phyloP scores from a whole-genome alignment of 1,284 basidiomycete genomes.

The Cryptococcus sp. region DNA sequence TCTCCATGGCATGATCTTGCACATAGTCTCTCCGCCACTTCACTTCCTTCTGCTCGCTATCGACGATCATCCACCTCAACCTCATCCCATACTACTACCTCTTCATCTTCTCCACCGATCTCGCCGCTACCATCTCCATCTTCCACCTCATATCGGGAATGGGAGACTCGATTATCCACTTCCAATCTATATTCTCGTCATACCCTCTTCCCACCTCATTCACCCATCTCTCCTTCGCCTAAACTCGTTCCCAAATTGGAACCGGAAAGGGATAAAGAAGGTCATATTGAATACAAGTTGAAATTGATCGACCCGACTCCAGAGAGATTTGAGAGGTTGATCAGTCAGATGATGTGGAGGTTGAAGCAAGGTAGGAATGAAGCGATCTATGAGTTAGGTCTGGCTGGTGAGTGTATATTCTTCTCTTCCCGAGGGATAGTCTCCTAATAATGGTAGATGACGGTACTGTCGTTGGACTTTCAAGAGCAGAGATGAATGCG shows the following conservation, averaged over 20 bases:
- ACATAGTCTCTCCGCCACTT: slow-evolving; percentile 34
- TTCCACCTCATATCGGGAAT: slow-evolving; percentile 18
- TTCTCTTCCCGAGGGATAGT: neutral
- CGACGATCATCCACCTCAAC: slow-evolving; percentile 10
- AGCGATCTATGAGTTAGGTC: slow-evolving; percentile 87
- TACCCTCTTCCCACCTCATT: slow-evolving; percentile 22
- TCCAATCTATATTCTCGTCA: slow-evolving; percentile 27
- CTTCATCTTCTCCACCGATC: neutral
- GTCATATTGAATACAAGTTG: slow-evolving; percentile 50
- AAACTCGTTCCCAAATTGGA: slow-evolving; percentile 31
- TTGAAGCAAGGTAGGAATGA: slow-evolving; percentile 85
- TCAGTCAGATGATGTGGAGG: slow-evolving; percentile 92
- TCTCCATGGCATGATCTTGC: slow-evolving; percentile 45
- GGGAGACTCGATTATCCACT: slow-evolving; percentile 30
- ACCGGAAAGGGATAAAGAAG: slow-evolving; percentile 45
- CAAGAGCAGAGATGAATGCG: slow-evolving; percentile 66
- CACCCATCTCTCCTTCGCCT: slow-evolving; percentile 1
- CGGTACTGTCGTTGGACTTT: slow-evolving; percentile 75
- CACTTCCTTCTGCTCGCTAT: slow-evolving; percentile 12
- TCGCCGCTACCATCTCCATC: neutral
- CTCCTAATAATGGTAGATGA: slow-evolving; percentile 56
- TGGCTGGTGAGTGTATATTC: slow-evolving; percentile 47
- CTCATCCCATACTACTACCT: neutral
- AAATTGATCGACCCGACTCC: slow-evolving; percentile 44
- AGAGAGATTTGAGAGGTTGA: slow-evolving; percentile 55